Evolutionary conservation across 805 yeast species (phyloP), one percentile per base, ranked within the genome.

Genomic region (Pichia manshurica): DNA sequence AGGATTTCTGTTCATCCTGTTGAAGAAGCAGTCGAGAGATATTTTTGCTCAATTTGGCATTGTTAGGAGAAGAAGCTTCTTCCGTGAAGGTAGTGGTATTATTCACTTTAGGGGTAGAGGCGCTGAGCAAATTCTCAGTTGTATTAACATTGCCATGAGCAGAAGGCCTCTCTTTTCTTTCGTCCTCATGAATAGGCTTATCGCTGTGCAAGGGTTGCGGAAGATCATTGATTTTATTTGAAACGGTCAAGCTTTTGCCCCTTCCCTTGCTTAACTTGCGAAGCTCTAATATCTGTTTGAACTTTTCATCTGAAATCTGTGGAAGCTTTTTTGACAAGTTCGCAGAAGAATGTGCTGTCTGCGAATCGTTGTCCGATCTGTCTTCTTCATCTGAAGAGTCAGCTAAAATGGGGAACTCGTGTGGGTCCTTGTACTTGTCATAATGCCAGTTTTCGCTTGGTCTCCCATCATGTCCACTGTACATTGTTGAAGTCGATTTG

Each of bases 361-460:
- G 22, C 21, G 34, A 22, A 16, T 35, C 32, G 17, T 8, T 17
- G 21, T 42, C 47, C 15, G 17, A 19, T 28, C 20, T 21, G 7
- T 34, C 35, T 7, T 49, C 43, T 9, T 45, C 47, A 28, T 46
- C 49, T 3, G 49, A 42, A 5, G 49, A 41, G 9, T 46, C 25
- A 23, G 40, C 32, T 13, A 51, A 36, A 36, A 20, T n/a, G 4
- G 54, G 54, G 17, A 51, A 51, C 16, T 48, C 49, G 17, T 41
- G 45, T 2, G 50, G 39, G 17, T 47, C 45, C 13, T 23, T 32
- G 23, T 45, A 51, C 20, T 47, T 48, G 22, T 48, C 50, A 45
- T 44, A 51, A 19, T 48, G 46, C 49, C 51, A 51, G 12, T 47
- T 45, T 32, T 51, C 48, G n/a, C 39, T 16, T 31, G 10, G 22